These are phyloP conservation scores for Wallacemonas sp. DNA, from an alignment of 208 protist genomes.

Conservation along the genomic window DNA sequence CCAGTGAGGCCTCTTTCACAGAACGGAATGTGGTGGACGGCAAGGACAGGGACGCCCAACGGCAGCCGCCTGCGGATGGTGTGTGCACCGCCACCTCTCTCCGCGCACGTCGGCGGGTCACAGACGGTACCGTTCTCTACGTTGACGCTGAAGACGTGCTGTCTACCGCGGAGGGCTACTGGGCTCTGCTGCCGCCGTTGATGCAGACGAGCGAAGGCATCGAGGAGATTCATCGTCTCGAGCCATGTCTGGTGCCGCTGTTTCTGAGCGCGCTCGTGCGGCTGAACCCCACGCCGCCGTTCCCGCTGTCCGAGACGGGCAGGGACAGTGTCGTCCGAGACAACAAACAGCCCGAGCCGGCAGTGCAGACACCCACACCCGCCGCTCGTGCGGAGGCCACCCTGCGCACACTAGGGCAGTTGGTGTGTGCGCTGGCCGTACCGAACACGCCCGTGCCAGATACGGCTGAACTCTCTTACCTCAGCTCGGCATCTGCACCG, in stretches of 20 bases:
- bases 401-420: no score
- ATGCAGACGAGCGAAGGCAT: constrained; percentile 23
- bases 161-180: neutral
- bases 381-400: no score
- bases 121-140: constrained; percentile 1
- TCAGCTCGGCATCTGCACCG: no score
- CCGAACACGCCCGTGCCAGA: no score
- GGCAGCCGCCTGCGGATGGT: neutral
- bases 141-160: constrained; percentile 2
- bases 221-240: constrained; percentile 10
- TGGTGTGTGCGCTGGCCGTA: no score
- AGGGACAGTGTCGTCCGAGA: no score
- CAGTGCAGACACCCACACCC: no score
- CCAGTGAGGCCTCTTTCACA: neutral
- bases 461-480: no score
- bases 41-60: neutral
- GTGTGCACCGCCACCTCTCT: neutral
- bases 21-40: neutral
- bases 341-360: no score
- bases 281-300: no score
- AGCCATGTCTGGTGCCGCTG: constrained; percentile 19
- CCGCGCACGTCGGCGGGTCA: neutral
- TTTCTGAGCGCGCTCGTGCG: constrained; percentile 4
- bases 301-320: no score
- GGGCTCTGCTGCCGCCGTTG: constrained; percentile 13